phyloP scores from a whole-genome alignment of 225 moss, liverwort and hornwort species.

The Polytrichum formosum region DNA sequence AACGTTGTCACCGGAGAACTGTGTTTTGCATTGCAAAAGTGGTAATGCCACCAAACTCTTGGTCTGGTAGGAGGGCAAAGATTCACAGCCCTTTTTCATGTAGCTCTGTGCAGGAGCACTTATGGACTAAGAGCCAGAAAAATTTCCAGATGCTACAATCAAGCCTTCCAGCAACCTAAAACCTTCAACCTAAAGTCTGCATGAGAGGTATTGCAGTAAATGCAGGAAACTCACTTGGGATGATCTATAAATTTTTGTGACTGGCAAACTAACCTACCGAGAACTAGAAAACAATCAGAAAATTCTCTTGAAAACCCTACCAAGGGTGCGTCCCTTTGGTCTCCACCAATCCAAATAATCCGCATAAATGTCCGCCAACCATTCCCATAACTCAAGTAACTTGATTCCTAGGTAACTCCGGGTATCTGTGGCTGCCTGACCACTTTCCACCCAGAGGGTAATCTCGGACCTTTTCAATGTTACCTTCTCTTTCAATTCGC shows the following conservation, averaged over 20 bases:
- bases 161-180: not conserved
- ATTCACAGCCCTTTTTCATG: not conserved
- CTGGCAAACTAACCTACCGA: not conserved
- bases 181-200: not conserved
- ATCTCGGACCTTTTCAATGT: slow-evolving; percentile 52
- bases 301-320: slow-evolving; percentile 75
- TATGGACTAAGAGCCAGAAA: slow-evolving; percentile 1
- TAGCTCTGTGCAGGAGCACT: not conserved
- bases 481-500: slow-evolving; percentile 49
- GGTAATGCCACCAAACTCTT: not conserved
- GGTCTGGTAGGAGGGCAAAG: not conserved
- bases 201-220: no score
- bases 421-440: slow-evolving; percentile 70
- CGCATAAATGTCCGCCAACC: slow-evolving; percentile 66
- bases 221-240: no score
- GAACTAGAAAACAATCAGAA: slow-evolving; percentile 45
- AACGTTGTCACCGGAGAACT: no score
- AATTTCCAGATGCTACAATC: not conserved
- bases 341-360: slow-evolving; percentile 90
- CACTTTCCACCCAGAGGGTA: slow-evolving; percentile 62
- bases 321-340: slow-evolving; percentile 77
- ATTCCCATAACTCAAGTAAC: slow-evolving; percentile 52
- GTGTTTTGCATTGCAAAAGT: not conserved
- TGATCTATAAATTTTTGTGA: not conserved
- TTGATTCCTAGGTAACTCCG: slow-evolving; percentile 45